Evolutionary conservation across 495 filamentous ascomycete species (phyloP).

Genomic region (Neurospora tetraspora): DNA sequence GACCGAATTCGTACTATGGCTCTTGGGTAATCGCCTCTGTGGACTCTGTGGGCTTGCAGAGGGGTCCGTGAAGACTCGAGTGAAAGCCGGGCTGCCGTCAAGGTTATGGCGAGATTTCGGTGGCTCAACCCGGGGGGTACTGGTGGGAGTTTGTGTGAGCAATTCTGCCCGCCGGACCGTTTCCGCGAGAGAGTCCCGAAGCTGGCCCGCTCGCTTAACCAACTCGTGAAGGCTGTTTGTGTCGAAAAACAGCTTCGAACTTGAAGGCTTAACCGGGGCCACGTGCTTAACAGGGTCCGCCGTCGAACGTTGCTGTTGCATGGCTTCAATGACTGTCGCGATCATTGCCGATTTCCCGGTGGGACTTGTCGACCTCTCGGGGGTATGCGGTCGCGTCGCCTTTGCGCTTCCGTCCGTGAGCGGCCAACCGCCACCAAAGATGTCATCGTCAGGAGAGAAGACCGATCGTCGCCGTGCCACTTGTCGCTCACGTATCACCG

Average conservation of each 20-base stretch:
- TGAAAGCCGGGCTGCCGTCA: slow-evolving; percentile 51
- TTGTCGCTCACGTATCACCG: slow-evolving; percentile 32
- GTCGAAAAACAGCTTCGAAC: slow-evolving; percentile 82
- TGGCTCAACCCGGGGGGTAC: slow-evolving; percentile 31
- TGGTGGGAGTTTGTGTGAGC: slow-evolving; percentile 50
- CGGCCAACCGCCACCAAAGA: slow-evolving; percentile 46
- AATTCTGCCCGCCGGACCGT: slow-evolving; percentile 72
- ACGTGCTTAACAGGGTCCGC: slow-evolving; percentile 35
- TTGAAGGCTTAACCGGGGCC: slow-evolving; percentile 32
- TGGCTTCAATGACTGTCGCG: slow-evolving; percentile 63
- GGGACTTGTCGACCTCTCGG: slow-evolving; percentile 20
- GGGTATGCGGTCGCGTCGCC: slow-evolving; percentile 27
- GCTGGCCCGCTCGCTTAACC: slow-evolving; percentile 69
- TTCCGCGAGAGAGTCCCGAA: slow-evolving; percentile 64
- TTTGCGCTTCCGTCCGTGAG: slow-evolving; percentile 19
- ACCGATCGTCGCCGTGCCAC: slow-evolving; percentile 42
- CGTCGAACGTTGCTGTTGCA: slow-evolving; percentile 54
- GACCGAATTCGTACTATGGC: slow-evolving; percentile 41
- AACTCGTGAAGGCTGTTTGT: slow-evolving; percentile 81
- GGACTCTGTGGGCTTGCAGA: slow-evolving; percentile 24
- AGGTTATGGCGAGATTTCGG: slow-evolving; percentile 20
- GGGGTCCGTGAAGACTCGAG: slow-evolving; percentile 52
- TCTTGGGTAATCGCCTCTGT: slow-evolving; percentile 36
- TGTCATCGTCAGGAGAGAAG: slow-evolving; percentile 53
- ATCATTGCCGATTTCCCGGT: slow-evolving; percentile 52